A percentile compares a stretch with the other conserved stretches of the same genome.
Evolutionary conservation across 192 early-diverging fungal genomes (phyloP).

Genomic region (Coemansia sp.): DNA sequence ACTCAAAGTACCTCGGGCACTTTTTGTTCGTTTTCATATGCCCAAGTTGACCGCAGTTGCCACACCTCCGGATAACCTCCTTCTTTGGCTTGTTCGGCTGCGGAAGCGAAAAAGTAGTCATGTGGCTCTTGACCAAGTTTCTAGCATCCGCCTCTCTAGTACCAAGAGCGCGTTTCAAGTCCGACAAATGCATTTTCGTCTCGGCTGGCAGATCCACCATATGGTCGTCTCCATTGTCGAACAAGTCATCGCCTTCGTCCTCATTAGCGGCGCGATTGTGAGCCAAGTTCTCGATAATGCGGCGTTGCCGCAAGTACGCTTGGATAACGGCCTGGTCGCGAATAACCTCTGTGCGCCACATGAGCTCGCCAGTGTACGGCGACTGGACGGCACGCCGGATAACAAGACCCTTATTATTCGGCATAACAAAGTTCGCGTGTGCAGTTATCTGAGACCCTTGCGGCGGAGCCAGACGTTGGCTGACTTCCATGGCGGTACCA

Average conservation of each 20-base stretch:
- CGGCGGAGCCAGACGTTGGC: slow-evolving; percentile 27
- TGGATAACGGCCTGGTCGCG: slow-evolving; percentile 84
- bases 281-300: slow-evolving; percentile 69
- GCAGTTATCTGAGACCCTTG: slow-evolving; percentile 16
- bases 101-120: too few species aligned
- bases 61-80: too few species aligned
- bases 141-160: too few species aligned
- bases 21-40: slow-evolving; percentile 89
- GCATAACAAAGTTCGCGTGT: slow-evolving; percentile 48
- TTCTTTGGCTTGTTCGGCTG: too few species aligned
- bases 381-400: slow-evolving; percentile 45
- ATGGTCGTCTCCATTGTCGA: neutral
- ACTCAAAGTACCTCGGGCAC: slow-evolving; percentile 62
- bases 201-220: neutral
- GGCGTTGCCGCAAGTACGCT: slow-evolving; percentile 83
- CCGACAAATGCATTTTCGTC: too few species aligned
- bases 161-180: too few species aligned
- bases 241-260: slow-evolving; percentile 12
- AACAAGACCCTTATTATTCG: slow-evolving; percentile 41
- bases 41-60: slow-evolving; percentile 60
- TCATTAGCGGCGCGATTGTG: slow-evolving; percentile 13
- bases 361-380: slow-evolving; percentile 62
- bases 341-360: slow-evolving; percentile 80
- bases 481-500: slow-evolving; percentile 44
- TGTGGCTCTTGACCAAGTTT: too few species aligned